phyloP scores from a whole-genome alignment of 352 stramenopile species.

The Pythium rhizo-oryzae region DNA sequence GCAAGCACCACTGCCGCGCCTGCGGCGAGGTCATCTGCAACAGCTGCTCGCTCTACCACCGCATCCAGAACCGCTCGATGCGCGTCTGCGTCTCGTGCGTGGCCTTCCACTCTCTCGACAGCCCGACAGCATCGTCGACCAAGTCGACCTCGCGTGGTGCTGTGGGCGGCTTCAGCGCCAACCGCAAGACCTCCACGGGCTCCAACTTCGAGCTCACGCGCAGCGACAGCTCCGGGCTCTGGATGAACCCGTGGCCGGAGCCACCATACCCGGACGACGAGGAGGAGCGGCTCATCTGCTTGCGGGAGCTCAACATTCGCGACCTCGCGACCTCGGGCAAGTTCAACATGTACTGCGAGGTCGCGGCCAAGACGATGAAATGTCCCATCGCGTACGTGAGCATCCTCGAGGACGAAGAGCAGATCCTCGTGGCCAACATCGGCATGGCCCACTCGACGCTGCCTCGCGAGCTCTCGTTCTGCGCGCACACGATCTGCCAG shows the following conservation, averaged over 20 bases:
- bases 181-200: constrained; percentile 68
- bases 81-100: constrained; percentile 86
- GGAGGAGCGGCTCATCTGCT: constrained; percentile 66
- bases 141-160: constrained; percentile 41
- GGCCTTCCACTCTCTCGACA: constrained; percentile 82
- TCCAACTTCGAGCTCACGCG: constrained; percentile 47
- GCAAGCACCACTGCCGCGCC: constrained; percentile 86
- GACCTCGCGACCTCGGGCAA: constrained; percentile 72
- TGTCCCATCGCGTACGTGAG: constrained; percentile 87
- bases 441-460: constrained; percentile 83
- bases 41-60: constrained; percentile 80
- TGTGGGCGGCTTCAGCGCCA: constrained; percentile 24
- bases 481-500: constrained; percentile 85
- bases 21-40: constrained; percentile 90
- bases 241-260: constrained; percentile 84
- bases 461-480: constrained; percentile 83
- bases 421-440: constrained; percentile 84
- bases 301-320: constrained; percentile 83
- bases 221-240: constrained; percentile 65
- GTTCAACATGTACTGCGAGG: constrained; percentile 90
- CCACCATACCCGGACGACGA: constrained; percentile 81
- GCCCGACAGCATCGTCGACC: constrained; percentile 56
- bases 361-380: constrained; percentile 88
- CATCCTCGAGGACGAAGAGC: constrained; percentile 85
- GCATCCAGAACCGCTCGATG: constrained; percentile 84